Base-by-base conservation (phyloP, 768 basidiomycete species). In the Termitomyces sp. region DNA sequence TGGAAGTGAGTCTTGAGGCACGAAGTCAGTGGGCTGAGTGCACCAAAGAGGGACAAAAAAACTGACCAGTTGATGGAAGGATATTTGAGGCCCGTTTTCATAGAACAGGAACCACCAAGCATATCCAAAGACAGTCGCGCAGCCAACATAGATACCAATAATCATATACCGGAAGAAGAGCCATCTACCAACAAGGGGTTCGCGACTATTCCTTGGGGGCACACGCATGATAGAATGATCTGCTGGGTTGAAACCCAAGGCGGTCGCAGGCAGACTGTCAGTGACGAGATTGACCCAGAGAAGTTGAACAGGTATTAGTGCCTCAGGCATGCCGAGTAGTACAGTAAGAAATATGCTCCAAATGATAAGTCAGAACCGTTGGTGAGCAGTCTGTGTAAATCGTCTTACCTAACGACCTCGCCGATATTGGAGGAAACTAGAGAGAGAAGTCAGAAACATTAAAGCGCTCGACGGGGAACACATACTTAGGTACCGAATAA, bases 71-170 rank as follows among this genome's bases (percentile, higher is more conserved):
- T 99, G 93, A 68, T 92, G 79, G 79, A 91, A 98, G 3, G 91
- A 81, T 68, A 99, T 98, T 69, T 95, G 93, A 5, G 96, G 96
- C 1, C 96, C 96, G 49, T 82, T 89, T 16, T 81, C 68, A 72
- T 98, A 98, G 72, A 87, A 90, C 68, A 96, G 78, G 77, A 99
- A 99, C 96, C 96, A 98, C 96, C 96, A 99, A 0, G 94, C 96
- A 69, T 99, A 99, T 50, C 95, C 96, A 65, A 90, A 93, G 28
- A 99, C 96, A 28, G 96, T 98, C 4, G 94, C 95, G 57, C 85
- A 84, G 33, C 96, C 96, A 55, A 99, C 96, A 67, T 98, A 99
- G 53, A 83, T 81, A 12, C 96, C 96, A 59, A 99, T 84, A 56
- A 98, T 82, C 80, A 98, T 77, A 75, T 98, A 99, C 53, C 96